Evolutionary conservation across 2,329 filamentous ascomycete genomes (phyloP).

Genomic region (Sporothrix globosa): DNA sequence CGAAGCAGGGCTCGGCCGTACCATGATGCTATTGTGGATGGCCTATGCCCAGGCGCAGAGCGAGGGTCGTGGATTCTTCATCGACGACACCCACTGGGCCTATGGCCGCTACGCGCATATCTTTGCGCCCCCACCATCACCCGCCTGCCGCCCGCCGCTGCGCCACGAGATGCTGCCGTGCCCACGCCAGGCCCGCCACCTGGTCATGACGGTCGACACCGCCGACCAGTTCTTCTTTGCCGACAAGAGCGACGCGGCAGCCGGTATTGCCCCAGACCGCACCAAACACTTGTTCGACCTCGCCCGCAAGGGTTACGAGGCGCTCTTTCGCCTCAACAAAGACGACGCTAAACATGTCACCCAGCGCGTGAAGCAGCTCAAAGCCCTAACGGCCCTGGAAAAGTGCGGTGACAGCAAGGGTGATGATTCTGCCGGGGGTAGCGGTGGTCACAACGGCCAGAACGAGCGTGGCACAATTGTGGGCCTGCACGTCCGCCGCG

Average conservation of each 20-base stretch:
- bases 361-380: slow-evolving; percentile 61
- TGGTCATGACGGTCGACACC: slow-evolving; percentile 73
- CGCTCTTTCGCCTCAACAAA: slow-evolving; percentile 69
- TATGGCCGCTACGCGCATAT: slow-evolving; percentile 76
- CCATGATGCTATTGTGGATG: slow-evolving; percentile 79
- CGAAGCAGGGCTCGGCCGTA: slow-evolving; percentile 76
- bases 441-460: slow-evolving; percentile 31
- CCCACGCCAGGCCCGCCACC: slow-evolving; percentile 72
- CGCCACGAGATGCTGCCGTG: slow-evolving; percentile 77
- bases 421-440: slow-evolving; percentile 34
- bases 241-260: slow-evolving; percentile 43
- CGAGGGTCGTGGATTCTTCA: slow-evolving; percentile 76
- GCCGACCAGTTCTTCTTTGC: slow-evolving; percentile 64
- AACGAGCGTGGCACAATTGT: slow-evolving; percentile 59
- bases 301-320: slow-evolving; percentile 70
- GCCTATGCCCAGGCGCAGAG: slow-evolving; percentile 77
- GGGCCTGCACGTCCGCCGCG: slow-evolving; percentile 78
- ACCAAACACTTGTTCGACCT: slow-evolving; percentile 62
- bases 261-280: slow-evolving; percentile 38
- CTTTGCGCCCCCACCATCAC: slow-evolving; percentile 68
- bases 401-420: slow-evolving; percentile 38
- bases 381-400: slow-evolving; percentile 49
- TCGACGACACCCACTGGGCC: slow-evolving; percentile 82
- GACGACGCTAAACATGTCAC: slow-evolving; percentile 69
- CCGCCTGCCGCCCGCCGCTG: slow-evolving; percentile 71